Evolutionary conservation across 1,284 basidiomycete species (phyloP).

Genomic region (Rhodotorula sp.): DNA sequence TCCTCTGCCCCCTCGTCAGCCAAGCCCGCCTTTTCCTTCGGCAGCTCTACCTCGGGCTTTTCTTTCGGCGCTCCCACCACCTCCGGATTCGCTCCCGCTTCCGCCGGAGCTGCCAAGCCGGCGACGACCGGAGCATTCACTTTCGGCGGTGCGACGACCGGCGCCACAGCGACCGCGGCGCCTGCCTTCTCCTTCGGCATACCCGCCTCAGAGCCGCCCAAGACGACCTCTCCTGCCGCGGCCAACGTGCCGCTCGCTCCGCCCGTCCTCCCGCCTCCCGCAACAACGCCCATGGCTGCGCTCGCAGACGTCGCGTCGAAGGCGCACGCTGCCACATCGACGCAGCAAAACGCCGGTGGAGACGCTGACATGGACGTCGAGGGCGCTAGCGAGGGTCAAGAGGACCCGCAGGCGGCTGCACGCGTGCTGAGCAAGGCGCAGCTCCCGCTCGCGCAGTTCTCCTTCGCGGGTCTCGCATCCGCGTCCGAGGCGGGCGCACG

Average conservation of each 20-base stretch:
- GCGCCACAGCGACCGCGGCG: neutral
- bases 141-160: neutral
- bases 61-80: neutral
- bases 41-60: neutral
- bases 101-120: neutral
- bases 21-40: neutral
- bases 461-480: neutral
- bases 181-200: neutral
- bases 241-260: neutral
- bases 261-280: neutral
- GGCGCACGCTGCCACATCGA: too few relatives aligned
- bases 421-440: neutral
- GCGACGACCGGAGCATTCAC: neutral
- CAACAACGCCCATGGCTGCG: neutral
- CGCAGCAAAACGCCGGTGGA: too few relatives aligned
- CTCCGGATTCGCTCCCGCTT: slow-evolving; percentile 8
- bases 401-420: neutral
- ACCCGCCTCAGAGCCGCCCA: neutral
- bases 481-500: neutral
- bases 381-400: too few relatives aligned
- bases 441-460: slow-evolving; percentile 10
- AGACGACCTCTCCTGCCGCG: neutral
- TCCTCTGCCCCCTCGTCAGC: neutral
- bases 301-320: neutral
- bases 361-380: too few relatives aligned